phyloP scores from a whole-genome alignment of 2,329 filamentous ascomycete species.

The Acrocalymma vagum region DNA sequence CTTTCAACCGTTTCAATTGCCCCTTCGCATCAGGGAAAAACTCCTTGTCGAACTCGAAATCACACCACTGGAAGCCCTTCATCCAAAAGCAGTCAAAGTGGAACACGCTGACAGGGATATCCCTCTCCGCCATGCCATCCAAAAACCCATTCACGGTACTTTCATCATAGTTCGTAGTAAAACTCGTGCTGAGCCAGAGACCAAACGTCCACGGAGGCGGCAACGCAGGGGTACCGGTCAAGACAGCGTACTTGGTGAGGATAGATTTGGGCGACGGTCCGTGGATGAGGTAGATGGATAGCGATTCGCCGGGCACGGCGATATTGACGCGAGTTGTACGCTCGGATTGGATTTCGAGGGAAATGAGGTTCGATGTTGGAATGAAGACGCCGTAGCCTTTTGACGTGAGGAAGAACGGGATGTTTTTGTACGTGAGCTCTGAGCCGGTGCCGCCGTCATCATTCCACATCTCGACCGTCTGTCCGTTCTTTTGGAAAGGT shows the following conservation, averaged over 20 bases:
- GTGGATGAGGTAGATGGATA: slow-evolving; percentile 19
- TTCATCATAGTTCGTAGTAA: slow-evolving; percentile 21
- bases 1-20: slow-evolving; percentile 13
- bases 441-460: slow-evolving; percentile 22
- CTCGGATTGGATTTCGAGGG: slow-evolving; percentile 18
- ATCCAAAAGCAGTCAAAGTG: slow-evolving; percentile 24
- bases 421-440: slow-evolving; percentile 22
- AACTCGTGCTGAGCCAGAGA: slow-evolving; percentile 18
- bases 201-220: slow-evolving; percentile 21
- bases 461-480: slow-evolving; percentile 20
- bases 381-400: slow-evolving; percentile 22
- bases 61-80: slow-evolving; percentile 20
- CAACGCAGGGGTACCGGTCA: slow-evolving; percentile 16
- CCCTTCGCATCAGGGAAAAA: slow-evolving; percentile 18
- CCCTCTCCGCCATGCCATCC: slow-evolving; percentile 18
- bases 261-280: slow-evolving; percentile 16
- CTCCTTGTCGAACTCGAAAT: slow-evolving; percentile 19
- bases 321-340: slow-evolving; percentile 20
- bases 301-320: slow-evolving; percentile 17
- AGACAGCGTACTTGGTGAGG: slow-evolving; percentile 11
- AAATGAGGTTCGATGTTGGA: slow-evolving; percentile 14
- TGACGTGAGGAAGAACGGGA: slow-evolving; percentile 23
- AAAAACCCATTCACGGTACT: slow-evolving; percentile 18
- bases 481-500: slow-evolving; percentile 18
- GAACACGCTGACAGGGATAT: slow-evolving; percentile 19